A percentile compares a stretch with the other conserved stretches of the same genome.
phyloP scores from a whole-genome alignment of 2,329 filamentous ascomycete genomes.

The Dothistroma pini region DNA sequence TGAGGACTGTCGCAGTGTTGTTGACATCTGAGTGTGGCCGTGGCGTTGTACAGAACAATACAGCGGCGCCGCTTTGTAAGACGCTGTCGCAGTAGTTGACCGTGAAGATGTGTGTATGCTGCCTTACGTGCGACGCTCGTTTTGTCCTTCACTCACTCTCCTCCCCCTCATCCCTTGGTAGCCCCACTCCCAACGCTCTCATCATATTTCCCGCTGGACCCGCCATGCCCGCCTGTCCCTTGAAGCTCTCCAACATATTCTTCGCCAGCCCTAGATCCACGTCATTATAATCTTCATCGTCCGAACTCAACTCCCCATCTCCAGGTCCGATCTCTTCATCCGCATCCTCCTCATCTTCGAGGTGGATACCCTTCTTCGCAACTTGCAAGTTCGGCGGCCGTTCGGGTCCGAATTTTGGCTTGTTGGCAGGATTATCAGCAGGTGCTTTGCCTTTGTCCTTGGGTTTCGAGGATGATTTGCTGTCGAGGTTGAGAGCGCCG shows the following conservation, averaged over 20 bases:
- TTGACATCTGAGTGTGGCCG: too few relatives aligned
- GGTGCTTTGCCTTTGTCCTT: conserved; percentile 28
- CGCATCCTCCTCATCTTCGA: conserved; percentile 36
- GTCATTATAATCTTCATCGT: conserved; percentile 58
- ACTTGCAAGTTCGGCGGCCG: conserved; percentile 27
- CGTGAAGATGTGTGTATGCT: too few relatives aligned
- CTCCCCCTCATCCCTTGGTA: conserved; percentile 68
- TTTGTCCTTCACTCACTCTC: conserved; percentile 35
- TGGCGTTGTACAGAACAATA: too few relatives aligned
- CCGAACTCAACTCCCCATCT: conserved; percentile 37
- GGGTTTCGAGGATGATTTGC: conserved; percentile 26
- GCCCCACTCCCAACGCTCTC: conserved; percentile 74
- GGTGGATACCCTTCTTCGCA: conserved; percentile 13
- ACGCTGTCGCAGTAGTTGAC: background rate
- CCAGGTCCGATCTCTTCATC: conserved; percentile 41
- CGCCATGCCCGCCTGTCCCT: conserved; percentile 78
- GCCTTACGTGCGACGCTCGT: background rate
- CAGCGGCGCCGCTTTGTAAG: background rate
- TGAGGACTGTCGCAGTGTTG: too few relatives aligned
- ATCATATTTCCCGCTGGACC: conserved; percentile 87
- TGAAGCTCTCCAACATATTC: conserved; percentile 90
- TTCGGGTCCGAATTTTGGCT: conserved; percentile 30
- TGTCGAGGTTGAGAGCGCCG: conserved; percentile 57
- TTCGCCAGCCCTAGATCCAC: conserved; percentile 84
- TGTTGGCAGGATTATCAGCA: conserved; percentile 18